Conservation (phyloP, 345 rosid species). For the Camelina hispida region DNA sequence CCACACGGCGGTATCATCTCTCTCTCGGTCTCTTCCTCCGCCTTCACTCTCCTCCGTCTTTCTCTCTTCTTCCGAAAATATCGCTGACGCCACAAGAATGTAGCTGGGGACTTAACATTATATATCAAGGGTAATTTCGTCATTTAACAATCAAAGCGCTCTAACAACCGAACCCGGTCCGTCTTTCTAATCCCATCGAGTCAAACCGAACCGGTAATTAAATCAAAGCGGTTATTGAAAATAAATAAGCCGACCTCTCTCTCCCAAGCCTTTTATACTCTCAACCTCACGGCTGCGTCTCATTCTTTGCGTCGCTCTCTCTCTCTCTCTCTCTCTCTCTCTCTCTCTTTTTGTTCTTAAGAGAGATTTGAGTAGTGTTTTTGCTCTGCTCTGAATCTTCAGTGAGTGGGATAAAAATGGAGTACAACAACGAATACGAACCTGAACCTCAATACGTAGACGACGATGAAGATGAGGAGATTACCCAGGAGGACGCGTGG, state of each 20-base stretch:
- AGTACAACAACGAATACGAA: conserved; percentile 73
- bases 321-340: too few species aligned
- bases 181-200: neutral
- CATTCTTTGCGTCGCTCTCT: neutral
- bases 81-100: conserved; percentile 23
- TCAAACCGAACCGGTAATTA: neutral
- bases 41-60: conserved; percentile 29
- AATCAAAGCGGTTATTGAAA: conserved; percentile 11
- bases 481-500: conserved; percentile 95
- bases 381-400: neutral
- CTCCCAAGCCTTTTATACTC: neutral
- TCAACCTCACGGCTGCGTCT: conserved; percentile 11
- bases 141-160: neutral
- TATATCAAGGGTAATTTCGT: conserved; percentile 18
- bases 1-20: conserved; percentile 85
- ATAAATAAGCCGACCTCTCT: conserved; percentile 3
- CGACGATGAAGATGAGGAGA: conserved; percentile 76
- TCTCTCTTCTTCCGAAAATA: conserved; percentile 20
- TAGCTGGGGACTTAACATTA: neutral
- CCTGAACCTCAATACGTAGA: conserved; percentile 48
- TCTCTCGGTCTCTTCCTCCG: conserved; percentile 32
- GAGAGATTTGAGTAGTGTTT: neutral
- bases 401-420: conserved; percentile 47
- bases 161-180: neutral
- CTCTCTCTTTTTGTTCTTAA: neutral